Evolutionary conservation across 331 rosid genomes (phyloP), one percentile per base, ranked within the genome.

Genomic region (Acacia pycnantha): DNA sequence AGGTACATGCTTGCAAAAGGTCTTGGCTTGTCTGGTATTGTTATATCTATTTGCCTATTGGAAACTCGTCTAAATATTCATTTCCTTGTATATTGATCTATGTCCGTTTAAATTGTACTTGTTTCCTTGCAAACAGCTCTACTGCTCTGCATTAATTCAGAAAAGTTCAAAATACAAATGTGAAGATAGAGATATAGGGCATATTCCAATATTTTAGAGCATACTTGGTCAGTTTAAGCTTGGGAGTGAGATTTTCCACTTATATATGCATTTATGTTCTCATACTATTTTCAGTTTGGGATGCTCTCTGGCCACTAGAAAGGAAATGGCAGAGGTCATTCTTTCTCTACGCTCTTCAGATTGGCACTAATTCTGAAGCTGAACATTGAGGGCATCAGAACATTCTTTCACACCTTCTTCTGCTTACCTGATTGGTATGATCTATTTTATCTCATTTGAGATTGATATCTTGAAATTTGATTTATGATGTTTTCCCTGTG

Each of bases 1-100:
- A 92, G 99, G 85, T 95, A 95, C 90, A 93, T 93, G 98, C 97
- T 95, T 88, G 92, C 98, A 6, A 98, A 95, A 90, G 95, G 98
- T 72, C 90, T 92, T 82, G 94, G 98, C 65, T 90, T 95, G 82
- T 93, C 97, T 78, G 99, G 98, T 72, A 93, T 93, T 76, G 98
- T 96, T 51, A 19, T 51, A 51, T 51, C 24, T 19, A 51, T 51
- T 51, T 19, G 54, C 59, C 11, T 51, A 6, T 16, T 6, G 59
- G 24, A 51, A 16, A 18, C 59, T 51, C 11, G 3, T 6, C 0
- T 48, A 48, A 48, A 48, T 48, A 48, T 15, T 48, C 54, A 48
- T 15, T 48, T 48, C 19, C 3, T 48, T 48, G 21, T 48, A 16
- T 15, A 48, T 50, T 50, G 54, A 50, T 50, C 54, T 50, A n/a